Evolutionary conservation across 495 filamentous ascomycete genomes (phyloP).

Genomic region (Poronia punctata): DNA sequence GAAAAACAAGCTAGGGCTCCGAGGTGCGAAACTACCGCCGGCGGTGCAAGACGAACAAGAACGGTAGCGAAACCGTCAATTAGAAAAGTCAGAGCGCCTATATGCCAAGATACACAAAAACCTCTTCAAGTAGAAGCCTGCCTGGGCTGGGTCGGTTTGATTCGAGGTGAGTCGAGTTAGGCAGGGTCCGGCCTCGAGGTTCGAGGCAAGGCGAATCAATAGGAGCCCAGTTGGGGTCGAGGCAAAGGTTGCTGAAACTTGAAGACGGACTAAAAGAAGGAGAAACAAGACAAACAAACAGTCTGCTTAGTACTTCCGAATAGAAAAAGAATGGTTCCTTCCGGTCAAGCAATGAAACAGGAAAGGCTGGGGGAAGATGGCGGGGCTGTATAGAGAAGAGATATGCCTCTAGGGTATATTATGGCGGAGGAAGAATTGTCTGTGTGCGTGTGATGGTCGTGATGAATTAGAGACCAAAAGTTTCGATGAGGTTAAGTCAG

Average conservation of each 20-base stretch:
- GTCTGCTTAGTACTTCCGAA: constrained; percentile 4
- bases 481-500: constrained; percentile 25
- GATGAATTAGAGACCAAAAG: constrained; percentile 22
- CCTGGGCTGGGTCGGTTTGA: background rate
- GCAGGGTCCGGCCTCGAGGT: constrained; percentile 10
- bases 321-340: constrained; percentile 18
- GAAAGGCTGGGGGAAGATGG: constrained; percentile 8
- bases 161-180: constrained; percentile 2
- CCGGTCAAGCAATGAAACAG: constrained; percentile 14
- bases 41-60: constrained; percentile 28
- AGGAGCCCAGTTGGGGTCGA: too few relatives aligned
- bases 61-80: constrained; percentile 16
- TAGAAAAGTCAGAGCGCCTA: constrained; percentile 22
- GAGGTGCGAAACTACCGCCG: constrained; percentile 27
- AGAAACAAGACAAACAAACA: constrained; percentile 17
- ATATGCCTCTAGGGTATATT: constrained; percentile 26
- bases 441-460: constrained; percentile 4
- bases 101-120: constrained; percentile 11
- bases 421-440: constrained; percentile 9
- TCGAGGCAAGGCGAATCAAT: constrained; percentile 4
- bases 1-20: constrained; percentile 18
- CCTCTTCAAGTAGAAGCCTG: constrained; percentile 1
- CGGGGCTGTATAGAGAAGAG: constrained; percentile 3
- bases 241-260: constrained; percentile 9
- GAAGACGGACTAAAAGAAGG: constrained; percentile 9